Conservation (phyloP, 2,329 filamentous ascomycete species). For the Albifimbria verrucaria region DNA sequence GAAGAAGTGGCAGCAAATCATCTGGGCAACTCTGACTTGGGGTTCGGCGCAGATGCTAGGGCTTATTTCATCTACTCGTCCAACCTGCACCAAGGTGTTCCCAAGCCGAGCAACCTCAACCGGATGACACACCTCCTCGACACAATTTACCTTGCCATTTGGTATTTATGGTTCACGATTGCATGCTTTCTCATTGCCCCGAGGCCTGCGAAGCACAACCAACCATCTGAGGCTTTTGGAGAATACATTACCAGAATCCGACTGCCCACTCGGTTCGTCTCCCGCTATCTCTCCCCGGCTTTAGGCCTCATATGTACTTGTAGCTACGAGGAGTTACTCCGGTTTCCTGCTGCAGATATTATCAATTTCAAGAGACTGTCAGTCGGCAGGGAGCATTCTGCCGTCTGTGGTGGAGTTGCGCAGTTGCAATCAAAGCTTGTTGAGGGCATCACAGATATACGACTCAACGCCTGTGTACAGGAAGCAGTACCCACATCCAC, state of each 20-base stretch:
- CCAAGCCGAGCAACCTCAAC: slow-evolving; percentile 36
- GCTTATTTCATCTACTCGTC: slow-evolving; percentile 52
- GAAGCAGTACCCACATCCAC: slow-evolving; percentile 23
- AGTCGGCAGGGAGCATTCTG: slow-evolving; percentile 46
- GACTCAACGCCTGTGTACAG: slow-evolving; percentile 35
- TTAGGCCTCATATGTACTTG: slow-evolving; percentile 54
- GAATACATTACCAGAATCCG: slow-evolving; percentile 48
- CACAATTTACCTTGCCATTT: slow-evolving; percentile 39
- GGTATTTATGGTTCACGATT: slow-evolving; percentile 51
- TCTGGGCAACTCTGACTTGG: neutral
- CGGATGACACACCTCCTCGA: slow-evolving; percentile 39
- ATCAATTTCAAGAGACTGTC: slow-evolving; percentile 47
- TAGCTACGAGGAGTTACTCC: slow-evolving; percentile 45
- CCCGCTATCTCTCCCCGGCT: slow-evolving; percentile 51
- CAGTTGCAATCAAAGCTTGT: slow-evolving; percentile 45
- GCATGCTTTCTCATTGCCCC: slow-evolving; percentile 48
- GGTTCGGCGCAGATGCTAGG: slow-evolving; percentile 19
- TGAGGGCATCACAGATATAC: slow-evolving; percentile 33
- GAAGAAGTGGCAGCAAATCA: slow-evolving; percentile 25
- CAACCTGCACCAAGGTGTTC: slow-evolving; percentile 46
- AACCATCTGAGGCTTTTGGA: slow-evolving; percentile 38
- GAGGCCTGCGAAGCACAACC: neutral
- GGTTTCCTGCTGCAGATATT: slow-evolving; percentile 51
- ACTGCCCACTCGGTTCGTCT: slow-evolving; percentile 43
- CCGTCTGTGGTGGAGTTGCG: slow-evolving; percentile 46